phyloP scores from a whole-genome alignment of 176 grass and related monocot genomes.

The Saccharum officinarum region DNA sequence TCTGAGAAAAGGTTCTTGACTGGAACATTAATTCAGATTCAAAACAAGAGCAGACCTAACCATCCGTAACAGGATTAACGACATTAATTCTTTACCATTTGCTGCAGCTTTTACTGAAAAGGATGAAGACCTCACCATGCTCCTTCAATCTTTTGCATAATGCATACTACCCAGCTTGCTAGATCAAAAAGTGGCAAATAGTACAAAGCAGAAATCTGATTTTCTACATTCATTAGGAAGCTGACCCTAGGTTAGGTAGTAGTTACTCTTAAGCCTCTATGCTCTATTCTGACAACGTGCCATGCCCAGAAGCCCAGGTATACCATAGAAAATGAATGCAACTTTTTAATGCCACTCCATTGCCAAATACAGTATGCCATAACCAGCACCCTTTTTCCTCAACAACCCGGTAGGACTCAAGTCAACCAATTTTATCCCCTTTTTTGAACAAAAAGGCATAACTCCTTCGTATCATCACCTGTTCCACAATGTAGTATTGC shows the following conservation, averaged over 20 bases:
- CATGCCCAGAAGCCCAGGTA: neutral
- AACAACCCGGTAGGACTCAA: neutral
- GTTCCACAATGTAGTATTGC: constrained; percentile 11
- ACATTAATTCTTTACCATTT: neutral
- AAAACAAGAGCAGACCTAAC: neutral
- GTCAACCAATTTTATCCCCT: neutral
- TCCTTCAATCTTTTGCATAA: neutral
- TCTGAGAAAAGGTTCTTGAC: neutral
- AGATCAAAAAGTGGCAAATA: constrained; percentile 12
- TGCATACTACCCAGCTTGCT: neutral
- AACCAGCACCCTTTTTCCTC: neutral
- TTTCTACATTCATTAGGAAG: neutral
- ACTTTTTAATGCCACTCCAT: neutral
- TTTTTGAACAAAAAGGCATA: neutral
- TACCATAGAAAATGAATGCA: neutral
- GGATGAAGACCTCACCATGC: neutral
- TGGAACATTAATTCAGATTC: neutral
- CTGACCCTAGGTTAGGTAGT: neutral
- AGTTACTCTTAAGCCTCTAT: neutral
- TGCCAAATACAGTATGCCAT: neutral
- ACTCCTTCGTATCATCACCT: neutral
- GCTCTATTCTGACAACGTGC: neutral
- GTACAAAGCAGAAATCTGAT: neutral
- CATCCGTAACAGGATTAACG: neutral
- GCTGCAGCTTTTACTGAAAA: constrained; percentile 5